phyloP scores from a whole-genome alignment of 331 rosid species.

The Acacia concinna region DNA sequence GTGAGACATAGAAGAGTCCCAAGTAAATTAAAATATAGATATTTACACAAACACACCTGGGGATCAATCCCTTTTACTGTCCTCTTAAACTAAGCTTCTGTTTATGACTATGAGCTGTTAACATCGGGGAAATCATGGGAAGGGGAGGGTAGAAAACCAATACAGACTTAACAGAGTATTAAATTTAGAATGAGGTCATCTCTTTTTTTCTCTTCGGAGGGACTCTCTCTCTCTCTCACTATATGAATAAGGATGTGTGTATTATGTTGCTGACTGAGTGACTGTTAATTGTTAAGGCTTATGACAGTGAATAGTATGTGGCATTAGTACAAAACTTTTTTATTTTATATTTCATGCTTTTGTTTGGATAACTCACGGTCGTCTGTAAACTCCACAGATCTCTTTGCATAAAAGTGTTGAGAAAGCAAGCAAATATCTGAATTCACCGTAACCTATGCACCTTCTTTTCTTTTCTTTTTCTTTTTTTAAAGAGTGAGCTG shows the following conservation, averaged over 20 bases:
- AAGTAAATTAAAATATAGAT: slow-evolving; percentile 22
- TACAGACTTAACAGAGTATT: slow-evolving; percentile 22
- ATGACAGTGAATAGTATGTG: slow-evolving; percentile 32
- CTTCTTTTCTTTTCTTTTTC: not conserved
- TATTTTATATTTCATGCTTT: slow-evolving; percentile 19
- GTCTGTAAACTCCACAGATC: slow-evolving; percentile 33
- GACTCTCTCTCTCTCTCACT: not conserved
- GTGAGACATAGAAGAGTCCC: slow-evolving; percentile 32
- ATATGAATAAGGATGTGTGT: slow-evolving; percentile 30
- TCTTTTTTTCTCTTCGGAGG: slow-evolving; percentile 23
- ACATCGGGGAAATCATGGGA: slow-evolving; percentile 40
- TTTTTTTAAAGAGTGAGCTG: no score
- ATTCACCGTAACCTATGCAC: slow-evolving; percentile 23
- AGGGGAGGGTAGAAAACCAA: slow-evolving; percentile 41
- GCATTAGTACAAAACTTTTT: slow-evolving; percentile 33
- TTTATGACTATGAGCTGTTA: slow-evolving; percentile 35
- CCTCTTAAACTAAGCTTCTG: slow-evolving; percentile 41
- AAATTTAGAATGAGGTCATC: slow-evolving; percentile 46
- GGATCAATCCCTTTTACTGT: slow-evolving; percentile 26
- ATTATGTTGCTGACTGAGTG: slow-evolving; percentile 30
- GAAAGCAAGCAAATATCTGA: slow-evolving; percentile 7
- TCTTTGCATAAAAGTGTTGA: not conserved
- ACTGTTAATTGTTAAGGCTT: slow-evolving; percentile 22
- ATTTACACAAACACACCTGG: not conserved
- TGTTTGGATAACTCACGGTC: slow-evolving; percentile 47